Conservation (phyloP, 169 alveolate genomes). For the Besnoitia besnoiti region DNA sequence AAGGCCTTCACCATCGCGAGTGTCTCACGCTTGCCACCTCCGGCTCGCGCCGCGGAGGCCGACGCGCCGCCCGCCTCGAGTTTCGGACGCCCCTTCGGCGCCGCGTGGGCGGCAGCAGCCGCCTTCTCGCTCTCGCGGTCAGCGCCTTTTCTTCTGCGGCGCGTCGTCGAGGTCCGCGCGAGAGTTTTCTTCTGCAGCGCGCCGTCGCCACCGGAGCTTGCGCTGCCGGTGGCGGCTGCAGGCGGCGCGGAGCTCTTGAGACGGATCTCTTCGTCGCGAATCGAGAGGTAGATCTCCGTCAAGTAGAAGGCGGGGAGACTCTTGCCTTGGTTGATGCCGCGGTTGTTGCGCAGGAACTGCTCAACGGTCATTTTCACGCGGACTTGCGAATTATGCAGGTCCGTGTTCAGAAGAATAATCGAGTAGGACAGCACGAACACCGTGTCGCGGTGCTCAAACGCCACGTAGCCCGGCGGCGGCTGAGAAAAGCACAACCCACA, state of each 20-base stretch:
- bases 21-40: no score
- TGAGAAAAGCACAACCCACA: not conserved
- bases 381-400: conserved; percentile 88
- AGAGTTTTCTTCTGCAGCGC: no score
- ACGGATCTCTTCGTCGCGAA: conserved; percentile 75
- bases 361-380: conserved; percentile 87
- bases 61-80: no score
- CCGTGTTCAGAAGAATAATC: conserved; percentile 91
- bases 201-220: not conserved
- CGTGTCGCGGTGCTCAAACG: conserved; percentile 79
- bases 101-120: no score
- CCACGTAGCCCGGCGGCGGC: conserved; percentile 55
- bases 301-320: conserved; percentile 81
- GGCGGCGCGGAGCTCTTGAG: conserved; percentile 42
- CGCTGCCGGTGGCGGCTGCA: not conserved
- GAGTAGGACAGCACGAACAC: conserved; percentile 88
- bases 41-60: no score
- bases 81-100: no score
- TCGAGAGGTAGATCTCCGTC: conserved; percentile 77
- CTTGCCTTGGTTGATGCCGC: conserved; percentile 89
- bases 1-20: no score
- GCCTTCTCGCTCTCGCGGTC: no score
- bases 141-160: no score
- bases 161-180: no score
- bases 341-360: conserved; percentile 88